These are phyloP conservation scores for Coprinopsis cinerea DNA, from an alignment of 768 basidiomycete species.

Conservation along the genomic window DNA sequence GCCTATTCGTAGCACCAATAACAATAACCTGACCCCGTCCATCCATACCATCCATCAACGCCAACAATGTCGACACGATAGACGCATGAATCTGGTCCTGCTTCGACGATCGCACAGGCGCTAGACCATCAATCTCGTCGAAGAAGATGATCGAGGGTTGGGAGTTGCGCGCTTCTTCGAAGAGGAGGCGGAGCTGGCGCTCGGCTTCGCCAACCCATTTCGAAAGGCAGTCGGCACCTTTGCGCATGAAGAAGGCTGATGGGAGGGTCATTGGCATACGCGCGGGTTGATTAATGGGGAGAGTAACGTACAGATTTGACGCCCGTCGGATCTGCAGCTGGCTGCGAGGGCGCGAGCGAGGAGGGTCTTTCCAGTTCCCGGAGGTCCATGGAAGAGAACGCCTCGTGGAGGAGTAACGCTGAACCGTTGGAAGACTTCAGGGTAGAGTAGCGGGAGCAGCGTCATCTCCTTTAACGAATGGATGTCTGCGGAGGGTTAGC, in stretches of 20 bases:
- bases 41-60: slow-evolving; percentile 99
- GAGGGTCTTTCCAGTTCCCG: slow-evolving; percentile 97
- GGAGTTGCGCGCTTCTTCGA: slow-evolving; percentile 88
- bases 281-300: neutral
- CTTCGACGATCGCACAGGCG: slow-evolving; percentile 96
- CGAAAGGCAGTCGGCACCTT: slow-evolving; percentile 94
- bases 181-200: slow-evolving; percentile 87
- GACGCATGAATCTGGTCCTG: slow-evolving; percentile 99
- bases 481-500: slow-evolving; percentile 56
- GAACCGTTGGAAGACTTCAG: slow-evolving; percentile 94
- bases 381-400: slow-evolving; percentile 96
- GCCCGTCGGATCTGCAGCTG: slow-evolving; percentile 80
- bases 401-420: slow-evolving; percentile 93
- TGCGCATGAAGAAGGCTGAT: slow-evolving; percentile 98
- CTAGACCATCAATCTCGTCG: slow-evolving; percentile 98
- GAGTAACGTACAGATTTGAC: slow-evolving; percentile 70
- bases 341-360: slow-evolving; percentile 92
- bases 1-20: slow-evolving; percentile 96
- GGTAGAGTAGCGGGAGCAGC: slow-evolving; percentile 87
- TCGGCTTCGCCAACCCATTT: slow-evolving; percentile 99
- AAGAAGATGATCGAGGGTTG: slow-evolving; percentile 99
- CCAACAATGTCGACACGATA: slow-evolving; percentile 91
- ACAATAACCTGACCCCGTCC: slow-evolving; percentile 95
- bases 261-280: neutral
- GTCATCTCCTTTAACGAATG: slow-evolving; percentile 99